Evolutionary conservation across 306 rosid genomes (phyloP), one percentile per base, ranked within the genome.

Genomic region (Cyclanthera cordifolia): DNA sequence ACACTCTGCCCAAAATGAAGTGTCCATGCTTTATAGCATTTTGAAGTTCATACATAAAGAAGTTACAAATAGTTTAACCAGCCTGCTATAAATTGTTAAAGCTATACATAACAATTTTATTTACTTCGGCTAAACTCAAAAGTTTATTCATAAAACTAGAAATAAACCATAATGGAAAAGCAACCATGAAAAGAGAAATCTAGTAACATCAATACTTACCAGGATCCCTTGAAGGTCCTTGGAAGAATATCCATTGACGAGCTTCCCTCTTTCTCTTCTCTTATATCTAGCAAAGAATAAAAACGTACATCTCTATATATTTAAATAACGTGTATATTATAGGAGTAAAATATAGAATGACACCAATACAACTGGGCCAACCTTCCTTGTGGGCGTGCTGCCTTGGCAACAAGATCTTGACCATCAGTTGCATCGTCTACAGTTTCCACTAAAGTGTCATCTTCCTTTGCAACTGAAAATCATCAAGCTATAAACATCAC

Each of bases 201-300:
- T 3, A 16, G 45, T 45, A 67, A 49, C 17, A 37, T 39, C 51
- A 10, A 41, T 69, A 82, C 95, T 83, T 79, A 93, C 99, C 45
- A 93, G 95, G 76, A 90, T 93, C 76, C 97, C 99, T 86, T 87
- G 90, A 10, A 93, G 90, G 71, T 93, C 99, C 88, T 82, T 90
- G 0, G 74, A 52, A 73, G 99, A 93, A 82, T 94, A 94, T 50
- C 78, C 83, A 64, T 88, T 75, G 45, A 94, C 95, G 16, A 78
- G 95, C 91, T 94, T 90, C 51, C 96, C 99, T 45, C 84, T 86
- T 84, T 90, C 99, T 76, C 96, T 86, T 79, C 78, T 88, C 88
- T 81, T 69, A 75, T 93, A 93, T 77, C 99, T 93, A 67, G 76
- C 69, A 21, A 72, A 5, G 8, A 34, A 17, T 10, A 2, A 55